Evolutionary conservation across 23 red algal genomes (phyloP), one percentile per base, ranked within the genome.

Genomic region (Chondrus crispus): DNA sequence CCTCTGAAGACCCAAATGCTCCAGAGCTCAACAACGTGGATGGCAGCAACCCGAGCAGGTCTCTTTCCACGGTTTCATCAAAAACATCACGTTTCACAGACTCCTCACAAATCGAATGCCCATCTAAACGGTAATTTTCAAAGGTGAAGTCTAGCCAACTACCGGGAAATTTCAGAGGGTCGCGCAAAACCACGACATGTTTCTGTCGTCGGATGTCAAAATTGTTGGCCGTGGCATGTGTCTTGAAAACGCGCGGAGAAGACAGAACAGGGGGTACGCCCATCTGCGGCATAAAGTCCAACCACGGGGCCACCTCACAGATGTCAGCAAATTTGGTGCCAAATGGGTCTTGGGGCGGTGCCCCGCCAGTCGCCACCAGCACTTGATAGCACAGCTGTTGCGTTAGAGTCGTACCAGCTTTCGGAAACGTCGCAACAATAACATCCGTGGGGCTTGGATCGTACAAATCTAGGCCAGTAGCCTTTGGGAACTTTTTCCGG

Each of bases 251-350:
- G 29, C 71, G 32, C 8, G 71, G 71, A 77, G 22, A 11, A 24
- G 71, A 42, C 11, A 24, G 29, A 26, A 24, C 44, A 20, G 43
- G n/a, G n/a, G 26, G 29, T 8, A 46, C 13, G n/a, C 44, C 71
- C 8, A 77, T 77, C 44, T 77, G 16, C 44, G 71, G 71, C 38
- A 38, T 38, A 77, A 13, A 77, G 9, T 77, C 71, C 10, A 77
- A 26, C 71, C 71, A 77, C 37, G 71, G 71, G 32, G 71, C 71
- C 13, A 77, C 71, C 44, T 35, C 22, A 24, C 38, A 24, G 19
- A 77, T 77, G 22, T 77, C 71, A 26, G 71, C 32, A 77, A 77
- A 77, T n/a, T 77, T 47, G 9, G 32, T 37, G n/a, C 71, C 71
- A 8, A 47, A 44, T 46, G 71, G 71, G 43, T 77, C 71, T 35